phyloP scores from a whole-genome alignment of 176 grass and related monocot species.

The Carex myosuroides region DNA sequence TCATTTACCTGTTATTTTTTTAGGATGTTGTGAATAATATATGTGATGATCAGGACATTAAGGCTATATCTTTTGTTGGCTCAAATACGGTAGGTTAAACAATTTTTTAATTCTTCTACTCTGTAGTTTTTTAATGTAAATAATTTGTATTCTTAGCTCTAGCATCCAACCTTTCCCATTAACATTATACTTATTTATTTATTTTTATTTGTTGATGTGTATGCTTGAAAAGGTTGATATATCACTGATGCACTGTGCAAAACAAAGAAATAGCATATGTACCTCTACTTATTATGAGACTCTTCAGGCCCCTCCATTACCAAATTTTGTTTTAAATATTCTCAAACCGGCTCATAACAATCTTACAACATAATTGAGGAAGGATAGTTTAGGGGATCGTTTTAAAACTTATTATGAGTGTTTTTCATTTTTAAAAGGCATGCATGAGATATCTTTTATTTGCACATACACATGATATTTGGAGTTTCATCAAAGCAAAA shows the following conservation, averaged over 20 bases:
- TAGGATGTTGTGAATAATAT: slow-evolving; percentile 98
- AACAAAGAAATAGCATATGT: neutral
- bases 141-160: neutral
- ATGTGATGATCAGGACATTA: slow-evolving; percentile 85
- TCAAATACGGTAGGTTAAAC: slow-evolving; percentile 80
- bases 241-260: neutral
- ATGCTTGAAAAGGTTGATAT: neutral
- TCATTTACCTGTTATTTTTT: slow-evolving; percentile 16
- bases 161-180: neutral
- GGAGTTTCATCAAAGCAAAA: neutral
- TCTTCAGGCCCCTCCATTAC: neutral
- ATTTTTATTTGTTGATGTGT: neutral
- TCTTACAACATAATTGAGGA: neutral
- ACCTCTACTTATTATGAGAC: neutral
- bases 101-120: neutral
- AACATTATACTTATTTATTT: neutral
- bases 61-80: slow-evolving; percentile 97
- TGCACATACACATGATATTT: neutral
- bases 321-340: neutral
- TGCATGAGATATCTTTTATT: neutral
- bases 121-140: neutral
- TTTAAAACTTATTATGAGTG: neutral
- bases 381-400: neutral
- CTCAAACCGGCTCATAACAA: neutral
- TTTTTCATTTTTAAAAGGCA: neutral